These are phyloP conservation scores for Colletotrichum sp. DNA, from an alignment of 2,329 filamentous ascomycete species.

Conservation along the genomic window DNA sequence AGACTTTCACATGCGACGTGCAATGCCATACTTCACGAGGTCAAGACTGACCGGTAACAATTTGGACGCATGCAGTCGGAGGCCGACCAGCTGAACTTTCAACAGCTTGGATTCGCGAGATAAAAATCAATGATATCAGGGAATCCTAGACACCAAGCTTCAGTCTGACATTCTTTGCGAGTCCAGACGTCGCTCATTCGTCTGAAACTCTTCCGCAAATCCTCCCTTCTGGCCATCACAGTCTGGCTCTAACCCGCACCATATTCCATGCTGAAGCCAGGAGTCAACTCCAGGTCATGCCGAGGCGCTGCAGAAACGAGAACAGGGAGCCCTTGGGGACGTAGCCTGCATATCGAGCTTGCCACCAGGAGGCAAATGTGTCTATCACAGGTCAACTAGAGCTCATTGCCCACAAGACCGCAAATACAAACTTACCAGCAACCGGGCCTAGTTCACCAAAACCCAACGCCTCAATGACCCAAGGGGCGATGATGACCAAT, in stretches of 20 bases:
- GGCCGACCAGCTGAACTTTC: not conserved
- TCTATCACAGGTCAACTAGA: not conserved
- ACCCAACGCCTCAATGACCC: conserved; percentile 15
- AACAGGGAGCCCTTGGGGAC: conserved; percentile 7
- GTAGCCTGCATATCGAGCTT: conserved; percentile 5
- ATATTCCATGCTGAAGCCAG: not conserved
- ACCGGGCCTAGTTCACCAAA: conserved; percentile 9
- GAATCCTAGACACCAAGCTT: not conserved
- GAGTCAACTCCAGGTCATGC: conserved; percentile 6
- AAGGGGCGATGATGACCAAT: conserved; percentile 6
- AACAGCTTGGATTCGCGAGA: accelerated
- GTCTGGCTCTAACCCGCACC: not conserved
- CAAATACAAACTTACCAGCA: not conserved
- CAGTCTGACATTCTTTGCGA: accelerated
- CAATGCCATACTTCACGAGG: not conserved
- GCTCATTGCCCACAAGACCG: no score
- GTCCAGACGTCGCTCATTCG: accelerated
- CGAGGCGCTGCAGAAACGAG: not conserved
- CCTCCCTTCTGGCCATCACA: not conserved
- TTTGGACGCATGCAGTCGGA: not conserved
- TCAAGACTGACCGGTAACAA: accelerated
- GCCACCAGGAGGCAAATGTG: conserved; percentile 6
- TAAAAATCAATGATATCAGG: accelerated
- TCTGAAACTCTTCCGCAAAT: accelerated
- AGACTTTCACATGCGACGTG: not conserved